Evolutionary conservation across 768 basidiomycete species (phyloP).

Genomic region (Dioszegia aurantiaca): DNA sequence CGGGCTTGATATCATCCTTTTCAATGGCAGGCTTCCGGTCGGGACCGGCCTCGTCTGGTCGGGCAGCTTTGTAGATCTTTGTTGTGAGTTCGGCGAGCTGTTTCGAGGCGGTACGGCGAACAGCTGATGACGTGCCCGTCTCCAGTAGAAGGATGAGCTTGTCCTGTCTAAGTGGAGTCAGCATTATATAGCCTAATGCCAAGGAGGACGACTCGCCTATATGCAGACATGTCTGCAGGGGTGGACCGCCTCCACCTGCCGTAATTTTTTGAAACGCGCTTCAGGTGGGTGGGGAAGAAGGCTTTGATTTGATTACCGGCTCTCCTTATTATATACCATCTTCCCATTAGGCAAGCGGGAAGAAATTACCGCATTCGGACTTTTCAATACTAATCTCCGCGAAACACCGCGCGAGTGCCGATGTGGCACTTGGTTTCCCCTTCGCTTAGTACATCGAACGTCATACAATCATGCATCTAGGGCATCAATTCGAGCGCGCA

Average conservation of each 20-base stretch:
- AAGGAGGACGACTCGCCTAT: conserved; percentile 18
- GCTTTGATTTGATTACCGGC: not conserved
- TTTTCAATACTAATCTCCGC: no score
- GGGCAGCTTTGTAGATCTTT: conserved; percentile 64
- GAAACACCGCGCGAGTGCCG: no score
- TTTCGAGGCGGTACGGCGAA: conserved; percentile 92
- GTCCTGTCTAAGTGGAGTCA: conserved; percentile 67
- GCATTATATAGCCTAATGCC: not conserved
- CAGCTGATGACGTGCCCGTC: conserved; percentile 83
- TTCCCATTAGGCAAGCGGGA: no score
- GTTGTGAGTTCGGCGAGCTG: conserved; percentile 89
- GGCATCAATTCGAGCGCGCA: no score
- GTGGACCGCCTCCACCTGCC: conserved; percentile 16
- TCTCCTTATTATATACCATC: no score
- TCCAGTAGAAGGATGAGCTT: conserved; percentile 92
- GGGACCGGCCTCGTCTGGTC: conserved; percentile 5
- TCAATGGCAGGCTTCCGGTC: conserved; percentile 1
- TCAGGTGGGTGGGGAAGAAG: not conserved
- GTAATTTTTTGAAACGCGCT: not conserved
- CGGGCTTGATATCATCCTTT: conserved; percentile 4
- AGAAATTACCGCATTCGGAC: no score
- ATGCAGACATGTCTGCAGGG: not conserved
- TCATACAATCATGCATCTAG: no score
- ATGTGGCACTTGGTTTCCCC: no score
- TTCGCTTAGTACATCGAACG: no score